Conservation (phyloP, 192 early-diverging fungal species). For the Umbelopsis sp. region DNA sequence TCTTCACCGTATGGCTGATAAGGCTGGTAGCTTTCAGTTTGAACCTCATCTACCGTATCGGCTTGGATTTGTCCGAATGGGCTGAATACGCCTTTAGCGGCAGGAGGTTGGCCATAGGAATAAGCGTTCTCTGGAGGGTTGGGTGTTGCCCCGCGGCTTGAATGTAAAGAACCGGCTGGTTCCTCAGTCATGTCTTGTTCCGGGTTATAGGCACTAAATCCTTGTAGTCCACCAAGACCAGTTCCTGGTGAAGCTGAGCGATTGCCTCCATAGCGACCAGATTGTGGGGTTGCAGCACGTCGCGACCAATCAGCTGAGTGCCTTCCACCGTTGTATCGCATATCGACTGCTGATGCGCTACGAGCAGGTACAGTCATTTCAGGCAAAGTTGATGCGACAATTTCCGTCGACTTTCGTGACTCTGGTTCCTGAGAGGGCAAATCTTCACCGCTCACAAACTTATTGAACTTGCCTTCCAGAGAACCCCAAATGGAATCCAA, state of each 20-base stretch:
- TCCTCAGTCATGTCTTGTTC: constrained; percentile 2
- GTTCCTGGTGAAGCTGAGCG: neutral
- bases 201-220: constrained; percentile 15
- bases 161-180: neutral
- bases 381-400: constrained; percentile 21
- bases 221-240: constrained; percentile 8
- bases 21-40: constrained; percentile 9
- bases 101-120: constrained; percentile 10
- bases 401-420: constrained; percentile 43
- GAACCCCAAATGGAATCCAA: constrained; percentile 61
- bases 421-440: constrained; percentile 38
- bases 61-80: constrained; percentile 18
- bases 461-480: constrained; percentile 59
- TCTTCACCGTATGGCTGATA: constrained; percentile 20
- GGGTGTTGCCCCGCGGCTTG: constrained; percentile 4
- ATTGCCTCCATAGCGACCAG: neutral
- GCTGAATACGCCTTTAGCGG: constrained; percentile 20
- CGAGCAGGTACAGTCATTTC: constrained; percentile 16
- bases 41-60: constrained; percentile 17
- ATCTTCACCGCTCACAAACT: constrained; percentile 65
- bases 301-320: constrained; percentile 4
- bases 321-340: constrained; percentile 15
- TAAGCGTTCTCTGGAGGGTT: constrained; percentile 14
- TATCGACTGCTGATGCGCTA: constrained; percentile 32
- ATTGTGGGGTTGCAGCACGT: constrained; percentile 33